These are phyloP conservation scores for Takakia lepidozioides DNA, from an alignment of 225 moss, liverwort and hornwort species.

Conservation along the genomic window DNA sequence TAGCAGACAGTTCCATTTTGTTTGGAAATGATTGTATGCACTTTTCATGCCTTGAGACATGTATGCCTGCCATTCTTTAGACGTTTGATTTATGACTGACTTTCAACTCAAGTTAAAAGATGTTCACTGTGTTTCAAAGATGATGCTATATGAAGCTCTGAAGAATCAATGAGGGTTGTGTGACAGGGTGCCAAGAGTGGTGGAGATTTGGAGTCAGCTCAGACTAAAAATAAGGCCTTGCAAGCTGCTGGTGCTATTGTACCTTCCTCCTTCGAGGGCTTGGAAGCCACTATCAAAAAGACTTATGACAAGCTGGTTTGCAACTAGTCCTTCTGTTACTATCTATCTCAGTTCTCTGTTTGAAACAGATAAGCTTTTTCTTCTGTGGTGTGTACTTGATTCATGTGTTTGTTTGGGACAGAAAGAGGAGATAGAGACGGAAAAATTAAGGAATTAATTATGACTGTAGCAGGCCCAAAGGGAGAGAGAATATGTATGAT, in stretches of 20 bases:
- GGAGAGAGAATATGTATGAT: too few species aligned
- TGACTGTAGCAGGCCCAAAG: too few species aligned
- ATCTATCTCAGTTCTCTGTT: not conserved
- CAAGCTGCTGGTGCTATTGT: constrained; percentile 80
- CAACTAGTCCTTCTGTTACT: not conserved
- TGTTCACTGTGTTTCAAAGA: too few species aligned
- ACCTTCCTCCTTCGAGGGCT: constrained; percentile 78
- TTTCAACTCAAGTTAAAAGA: too few species aligned
- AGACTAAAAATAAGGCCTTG: constrained; percentile 85
- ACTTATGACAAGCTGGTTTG: constrained; percentile 51
- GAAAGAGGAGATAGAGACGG: too few species aligned
- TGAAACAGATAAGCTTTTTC: not conserved
- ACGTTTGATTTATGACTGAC: too few species aligned
- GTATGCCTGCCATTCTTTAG: too few species aligned
- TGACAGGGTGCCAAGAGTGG: constrained; percentile 87
- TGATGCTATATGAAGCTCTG: too few species aligned
- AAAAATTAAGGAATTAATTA: too few species aligned
- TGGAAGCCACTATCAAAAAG: constrained; percentile 66
- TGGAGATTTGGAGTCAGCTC: constrained; percentile 90
- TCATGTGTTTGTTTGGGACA: not conserved
- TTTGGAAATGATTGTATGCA: not conserved
- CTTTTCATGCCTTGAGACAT: not conserved
- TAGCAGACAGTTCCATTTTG: not conserved
- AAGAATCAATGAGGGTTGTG: not conserved
- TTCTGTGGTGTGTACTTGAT: not conserved